Percentiles rank a stretch among this genome's conserved stretches.
Evolutionary conservation across 805 yeast species (phyloP).

Genomic region (Ascoidea asiatica): DNA sequence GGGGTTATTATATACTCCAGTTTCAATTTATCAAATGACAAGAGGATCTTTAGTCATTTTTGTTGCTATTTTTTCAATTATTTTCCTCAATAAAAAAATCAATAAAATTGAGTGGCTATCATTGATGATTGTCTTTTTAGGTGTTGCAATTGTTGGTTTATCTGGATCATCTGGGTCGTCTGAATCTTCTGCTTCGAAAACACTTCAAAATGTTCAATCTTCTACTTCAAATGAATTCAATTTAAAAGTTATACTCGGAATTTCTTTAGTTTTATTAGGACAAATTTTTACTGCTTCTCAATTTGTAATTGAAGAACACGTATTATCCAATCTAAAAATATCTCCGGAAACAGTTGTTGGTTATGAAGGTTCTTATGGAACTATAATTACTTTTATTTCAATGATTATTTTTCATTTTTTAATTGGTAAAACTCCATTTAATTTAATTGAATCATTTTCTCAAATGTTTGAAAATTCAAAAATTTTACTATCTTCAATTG

Average conservation of each 20-base stretch:
- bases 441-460: slow-evolving; percentile 33
- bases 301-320: slow-evolving; percentile 66
- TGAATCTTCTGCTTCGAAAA: slow-evolving; percentile 3
- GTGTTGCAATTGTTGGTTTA: slow-evolving; percentile 61
- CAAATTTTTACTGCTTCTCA: slow-evolving; percentile 63
- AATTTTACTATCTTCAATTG: slow-evolving; percentile 39
- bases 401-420: slow-evolving; percentile 31
- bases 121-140: slow-evolving; percentile 47
- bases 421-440: slow-evolving; percentile 35
- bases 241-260: slow-evolving; percentile 36
- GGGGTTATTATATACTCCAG: slow-evolving; percentile 66
- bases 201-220: slow-evolving; percentile 6
- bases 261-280: slow-evolving; percentile 42
- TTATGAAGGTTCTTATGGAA: slow-evolving; percentile 62
- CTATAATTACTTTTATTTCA: slow-evolving; percentile 25
- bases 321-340: slow-evolving; percentile 37
- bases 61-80: slow-evolving; percentile 58
- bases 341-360: slow-evolving; percentile 58
- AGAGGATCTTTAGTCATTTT: slow-evolving; percentile 65
- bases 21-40: slow-evolving; percentile 76
- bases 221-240: slow-evolving; percentile 3
- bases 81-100: slow-evolving; percentile 43
- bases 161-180: slow-evolving; percentile 35
- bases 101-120: slow-evolving; percentile 57
- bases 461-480: slow-evolving; percentile 30